Conservation (phyloP, 805 yeast genomes). For the Debaryomyces tyrocola region DNA sequence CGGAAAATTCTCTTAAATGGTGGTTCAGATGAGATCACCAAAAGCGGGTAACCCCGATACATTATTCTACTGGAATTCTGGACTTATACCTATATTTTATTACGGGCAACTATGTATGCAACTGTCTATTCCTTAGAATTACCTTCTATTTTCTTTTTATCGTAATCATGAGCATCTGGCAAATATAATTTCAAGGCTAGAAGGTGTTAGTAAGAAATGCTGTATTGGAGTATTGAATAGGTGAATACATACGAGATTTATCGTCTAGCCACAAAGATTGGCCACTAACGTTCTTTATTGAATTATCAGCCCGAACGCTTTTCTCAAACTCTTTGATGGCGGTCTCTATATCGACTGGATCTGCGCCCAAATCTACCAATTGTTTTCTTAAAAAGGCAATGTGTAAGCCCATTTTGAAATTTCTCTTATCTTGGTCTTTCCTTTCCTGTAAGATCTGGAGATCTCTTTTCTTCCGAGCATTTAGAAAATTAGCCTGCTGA, state of each 20-base stretch:
- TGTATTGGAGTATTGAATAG: background rate
- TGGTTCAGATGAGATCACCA: background rate
- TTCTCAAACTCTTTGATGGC: conserved; percentile 58
- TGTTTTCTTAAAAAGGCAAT: conserved; percentile 66
- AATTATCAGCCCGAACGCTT: conserved; percentile 56
- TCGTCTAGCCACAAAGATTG: conserved; percentile 62
- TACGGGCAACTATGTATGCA: conserved; percentile 5
- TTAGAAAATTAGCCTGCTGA: conserved; percentile 50
- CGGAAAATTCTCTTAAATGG: conserved; percentile 9
- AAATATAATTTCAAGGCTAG: conserved; percentile 45
- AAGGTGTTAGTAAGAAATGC: conserved; percentile 14
- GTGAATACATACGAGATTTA: conserved; percentile 31
- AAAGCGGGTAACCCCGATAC: conserved; percentile 21
- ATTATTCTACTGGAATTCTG: background rate
- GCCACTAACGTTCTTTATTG: conserved; percentile 55
- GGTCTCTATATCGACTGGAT: conserved; percentile 56
- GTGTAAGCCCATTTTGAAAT: conserved; percentile 63
- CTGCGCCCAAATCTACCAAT: conserved; percentile 52
- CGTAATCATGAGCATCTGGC: conserved; percentile 65
- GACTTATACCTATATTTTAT: background rate
- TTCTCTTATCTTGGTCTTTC: conserved; percentile 45
- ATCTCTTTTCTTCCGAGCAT: conserved; percentile 52
- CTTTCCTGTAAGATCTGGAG: conserved; percentile 54
- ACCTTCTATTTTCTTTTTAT: conserved; percentile 26
- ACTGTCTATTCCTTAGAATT: conserved; percentile 7